Evolutionary conservation across 768 basidiomycete genomes (phyloP).

Genomic region (Trametes sanguinea): DNA sequence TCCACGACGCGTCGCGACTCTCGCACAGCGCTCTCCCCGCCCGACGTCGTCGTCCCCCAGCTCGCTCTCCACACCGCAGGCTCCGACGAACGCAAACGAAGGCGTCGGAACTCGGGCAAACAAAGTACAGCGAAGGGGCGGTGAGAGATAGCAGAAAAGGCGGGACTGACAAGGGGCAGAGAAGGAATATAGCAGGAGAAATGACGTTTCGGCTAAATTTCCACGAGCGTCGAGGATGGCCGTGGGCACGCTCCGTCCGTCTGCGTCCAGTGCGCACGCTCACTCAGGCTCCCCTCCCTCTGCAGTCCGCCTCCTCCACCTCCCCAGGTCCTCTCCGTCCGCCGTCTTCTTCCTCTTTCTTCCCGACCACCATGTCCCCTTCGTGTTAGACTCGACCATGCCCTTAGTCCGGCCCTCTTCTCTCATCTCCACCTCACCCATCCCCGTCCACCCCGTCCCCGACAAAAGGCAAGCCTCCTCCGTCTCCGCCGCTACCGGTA

Average conservation of each 20-base stretch:
- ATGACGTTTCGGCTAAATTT: slow-evolving; percentile 19
- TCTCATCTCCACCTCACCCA: too few species aligned
- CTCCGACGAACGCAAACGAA: neutral
- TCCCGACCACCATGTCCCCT: slow-evolving; percentile 8
- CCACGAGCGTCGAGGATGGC: neutral
- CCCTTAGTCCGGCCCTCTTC: too few species aligned
- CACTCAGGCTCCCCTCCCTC: neutral
- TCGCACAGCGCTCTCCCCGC: neutral
- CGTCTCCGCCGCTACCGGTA: slow-evolving; percentile 7
- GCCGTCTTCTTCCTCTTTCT: neutral
- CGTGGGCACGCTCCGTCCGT: neutral
- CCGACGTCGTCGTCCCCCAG: neutral
- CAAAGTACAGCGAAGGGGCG: neutral
- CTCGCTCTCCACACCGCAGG: neutral
- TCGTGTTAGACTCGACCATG: neutral
- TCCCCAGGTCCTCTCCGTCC: neutral
- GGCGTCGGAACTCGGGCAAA: neutral
- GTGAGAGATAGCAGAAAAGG: neutral
- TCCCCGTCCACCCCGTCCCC: too few species aligned
- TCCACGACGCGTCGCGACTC: neutral
- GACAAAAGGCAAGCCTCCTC: slow-evolving; percentile 8
- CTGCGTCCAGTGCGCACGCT: neutral
- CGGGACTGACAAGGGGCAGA: neutral
- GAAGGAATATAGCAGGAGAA: neutral
- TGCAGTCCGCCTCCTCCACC: neutral